phyloP scores from a whole-genome alignment of 192 early-diverging fungal genomes.

The Gaertneriomyces semiglobifer region DNA sequence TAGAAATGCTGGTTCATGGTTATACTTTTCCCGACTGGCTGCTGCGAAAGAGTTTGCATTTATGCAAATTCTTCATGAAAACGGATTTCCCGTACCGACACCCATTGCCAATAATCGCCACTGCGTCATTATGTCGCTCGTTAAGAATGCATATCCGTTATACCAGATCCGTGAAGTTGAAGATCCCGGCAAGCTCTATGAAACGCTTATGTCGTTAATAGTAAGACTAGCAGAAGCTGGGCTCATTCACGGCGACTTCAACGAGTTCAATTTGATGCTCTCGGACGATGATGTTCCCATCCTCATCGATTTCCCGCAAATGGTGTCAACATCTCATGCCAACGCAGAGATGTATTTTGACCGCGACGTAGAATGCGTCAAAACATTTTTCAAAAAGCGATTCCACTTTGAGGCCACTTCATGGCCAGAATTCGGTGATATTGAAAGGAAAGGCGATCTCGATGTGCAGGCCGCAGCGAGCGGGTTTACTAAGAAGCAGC shows the following conservation, averaged over 20 bases:
- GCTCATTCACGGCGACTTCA: conserved; percentile 98
- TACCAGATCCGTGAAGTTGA: conserved; percentile 83
- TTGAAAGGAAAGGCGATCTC: conserved; percentile 79
- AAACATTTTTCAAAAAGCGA: conserved; percentile 83
- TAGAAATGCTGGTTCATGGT: conserved; percentile 94
- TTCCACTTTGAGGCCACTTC: conserved; percentile 88
- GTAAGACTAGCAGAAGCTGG: conserved; percentile 91
- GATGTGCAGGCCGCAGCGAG: conserved; percentile 96
- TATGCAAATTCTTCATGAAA: conserved; percentile 94
- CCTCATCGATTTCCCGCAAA: conserved; percentile 99
- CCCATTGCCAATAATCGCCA: conserved; percentile 94
- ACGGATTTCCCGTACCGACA: conserved; percentile 93
- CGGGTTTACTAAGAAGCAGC: conserved; percentile 90
- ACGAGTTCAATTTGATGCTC: conserved; percentile 98
- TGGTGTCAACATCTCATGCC: conserved; percentile 94
- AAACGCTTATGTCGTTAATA: conserved; percentile 91
- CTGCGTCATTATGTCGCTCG: conserved; percentile 93
- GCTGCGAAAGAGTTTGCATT: conserved; percentile 99
- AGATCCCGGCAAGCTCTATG: conserved; percentile 91
- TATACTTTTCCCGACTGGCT: conserved; percentile 97
- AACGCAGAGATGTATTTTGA: conserved; percentile 99
- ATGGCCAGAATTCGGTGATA: conserved; percentile 87
- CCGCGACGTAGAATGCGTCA: conserved; percentile 97
- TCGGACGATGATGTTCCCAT: conserved; percentile 74
- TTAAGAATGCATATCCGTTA: conserved; percentile 86